phyloP scores from a whole-genome alignment of 2,329 filamentous ascomycete species.

The Aspergillus melleus region DNA sequence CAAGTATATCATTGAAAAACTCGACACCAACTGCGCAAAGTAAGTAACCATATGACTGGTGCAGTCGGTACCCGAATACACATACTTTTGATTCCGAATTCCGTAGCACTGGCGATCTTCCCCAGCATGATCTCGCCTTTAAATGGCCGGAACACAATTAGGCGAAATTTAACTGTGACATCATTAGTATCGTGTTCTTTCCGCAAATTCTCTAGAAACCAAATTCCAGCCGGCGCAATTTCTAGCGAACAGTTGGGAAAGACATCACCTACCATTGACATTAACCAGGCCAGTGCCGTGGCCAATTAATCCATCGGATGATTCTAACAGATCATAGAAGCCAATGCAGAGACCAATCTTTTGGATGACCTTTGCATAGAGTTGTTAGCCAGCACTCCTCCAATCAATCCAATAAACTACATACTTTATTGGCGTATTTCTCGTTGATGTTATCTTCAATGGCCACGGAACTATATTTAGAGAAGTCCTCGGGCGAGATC shows the following conservation, averaged over 20 bases:
- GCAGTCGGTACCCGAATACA: slow-evolving; percentile 23
- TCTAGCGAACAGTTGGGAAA: neutral
- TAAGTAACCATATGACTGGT: slow-evolving; percentile 7
- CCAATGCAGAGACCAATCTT: slow-evolving; percentile 92
- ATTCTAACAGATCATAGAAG: slow-evolving; percentile 84
- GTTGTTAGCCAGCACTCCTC: neutral
- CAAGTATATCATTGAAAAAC: slow-evolving; percentile 91
- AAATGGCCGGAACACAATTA: slow-evolving; percentile 93
- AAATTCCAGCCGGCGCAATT: neutral
- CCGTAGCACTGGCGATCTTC: slow-evolving; percentile 72
- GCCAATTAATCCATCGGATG: slow-evolving; percentile 90
- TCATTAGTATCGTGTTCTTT: neutral
- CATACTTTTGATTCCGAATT: slow-evolving; percentile 70
- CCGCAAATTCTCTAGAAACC: neutral
- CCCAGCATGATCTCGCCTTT: slow-evolving; percentile 89
- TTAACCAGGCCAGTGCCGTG: slow-evolving; percentile 91
- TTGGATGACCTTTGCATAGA: slow-evolving; percentile 69
- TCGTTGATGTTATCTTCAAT: slow-evolving; percentile 96
- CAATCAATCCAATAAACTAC: neutral
- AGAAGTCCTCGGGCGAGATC: slow-evolving; percentile 85
- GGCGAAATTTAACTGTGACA: slow-evolving; percentile 76
- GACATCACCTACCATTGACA: slow-evolving; percentile 70
- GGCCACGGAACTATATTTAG: slow-evolving; percentile 74
- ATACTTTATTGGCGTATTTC: slow-evolving; percentile 91
- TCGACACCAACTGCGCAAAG: slow-evolving; percentile 69